Conservation (phyloP, 139 green algal species). For the Axilococcus clingmanii region DNA sequence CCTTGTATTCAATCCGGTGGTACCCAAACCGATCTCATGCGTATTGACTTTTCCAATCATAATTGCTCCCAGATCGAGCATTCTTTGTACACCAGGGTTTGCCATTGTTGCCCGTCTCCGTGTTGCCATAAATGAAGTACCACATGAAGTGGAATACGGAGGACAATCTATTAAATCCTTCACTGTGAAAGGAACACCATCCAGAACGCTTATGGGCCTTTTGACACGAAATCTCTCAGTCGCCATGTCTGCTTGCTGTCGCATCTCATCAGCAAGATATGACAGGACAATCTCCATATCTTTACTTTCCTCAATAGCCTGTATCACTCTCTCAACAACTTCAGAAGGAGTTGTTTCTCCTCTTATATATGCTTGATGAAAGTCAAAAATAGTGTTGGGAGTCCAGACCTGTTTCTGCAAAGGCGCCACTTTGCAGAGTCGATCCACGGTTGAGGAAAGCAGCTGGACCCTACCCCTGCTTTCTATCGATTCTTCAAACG, state of each 20-base stretch:
- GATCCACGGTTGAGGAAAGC: no score
- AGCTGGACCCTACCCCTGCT: no score
- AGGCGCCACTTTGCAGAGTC: no score
- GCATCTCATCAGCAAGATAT: conserved; percentile 6
- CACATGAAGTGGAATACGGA: conserved; percentile 57
- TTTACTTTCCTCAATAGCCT: conserved; percentile 14
- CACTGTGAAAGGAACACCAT: conserved; percentile 73
- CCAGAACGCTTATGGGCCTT: conserved; percentile 47
- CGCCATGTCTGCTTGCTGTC: conserved; percentile 7
- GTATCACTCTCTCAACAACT: conserved; percentile 39
- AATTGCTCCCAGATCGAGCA: conserved; percentile 47
- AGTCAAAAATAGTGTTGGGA: conserved; percentile 7
- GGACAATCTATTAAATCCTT: conserved; percentile 68
- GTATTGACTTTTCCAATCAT: conserved; percentile 65
- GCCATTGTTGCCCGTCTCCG: background rate
- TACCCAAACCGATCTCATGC: conserved; percentile 56
- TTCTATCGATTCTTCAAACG: no score
- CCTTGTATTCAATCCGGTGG: conserved; percentile 36
- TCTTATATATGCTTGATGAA: conserved; percentile 9
- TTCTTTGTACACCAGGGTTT: conserved; percentile 23
- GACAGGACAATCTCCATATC: conserved; percentile 19
- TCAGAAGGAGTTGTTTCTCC: conserved; percentile 24
- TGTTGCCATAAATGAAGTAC: conserved; percentile 50
- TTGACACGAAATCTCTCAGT: conserved; percentile 17
- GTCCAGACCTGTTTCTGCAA: no score